phyloP scores from a whole-genome alignment of 768 basidiomycete species.

The Hypholoma fasciculare region DNA sequence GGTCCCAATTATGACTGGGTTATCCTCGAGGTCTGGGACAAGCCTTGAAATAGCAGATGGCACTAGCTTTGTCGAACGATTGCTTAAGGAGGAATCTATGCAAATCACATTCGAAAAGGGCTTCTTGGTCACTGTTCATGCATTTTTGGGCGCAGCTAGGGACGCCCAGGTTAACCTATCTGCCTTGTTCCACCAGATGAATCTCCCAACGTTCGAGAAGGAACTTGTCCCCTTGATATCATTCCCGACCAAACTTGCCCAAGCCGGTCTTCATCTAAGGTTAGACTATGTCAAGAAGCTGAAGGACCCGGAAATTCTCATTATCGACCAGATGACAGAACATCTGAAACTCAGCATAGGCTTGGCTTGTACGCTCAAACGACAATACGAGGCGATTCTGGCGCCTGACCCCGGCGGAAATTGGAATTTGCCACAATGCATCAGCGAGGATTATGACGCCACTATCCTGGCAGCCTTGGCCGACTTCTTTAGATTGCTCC shows the following conservation, averaged over 20 bases:
- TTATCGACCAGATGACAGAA: conserved; percentile 93
- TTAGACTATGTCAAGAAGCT: conserved; percentile 88
- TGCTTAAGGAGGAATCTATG: conserved; percentile 96
- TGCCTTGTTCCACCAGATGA: conserved; percentile 78
- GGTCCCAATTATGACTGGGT: conserved; percentile 37
- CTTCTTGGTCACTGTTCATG: conserved; percentile 83
- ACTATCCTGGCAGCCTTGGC: conserved; percentile 86
- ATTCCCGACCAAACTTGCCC: conserved; percentile 94
- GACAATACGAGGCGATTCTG: conserved; percentile 91
- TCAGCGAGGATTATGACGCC: conserved; percentile 86
- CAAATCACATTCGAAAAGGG: conserved; percentile 93
- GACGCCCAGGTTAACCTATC: conserved; percentile 84
- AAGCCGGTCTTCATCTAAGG: conserved; percentile 87
- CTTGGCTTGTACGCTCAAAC: conserved; percentile 91
- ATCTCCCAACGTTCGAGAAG: conserved; percentile 86
- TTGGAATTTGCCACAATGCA: conserved; percentile 89
- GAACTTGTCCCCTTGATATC: conserved; percentile 90
- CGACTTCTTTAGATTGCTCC: conserved; percentile 91
- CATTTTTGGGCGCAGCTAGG: conserved; percentile 83
- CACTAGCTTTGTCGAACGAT: conserved; percentile 88
- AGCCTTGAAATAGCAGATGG: conserved; percentile 58
- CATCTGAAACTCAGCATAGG: conserved; percentile 90
- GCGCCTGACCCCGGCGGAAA: conserved; percentile 82
- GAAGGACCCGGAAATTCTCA: conserved; percentile 84
- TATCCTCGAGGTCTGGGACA: conserved; percentile 18